Percentiles rank a stretch among this genome's conserved stretches.
phyloP scores from a whole-genome alignment of 2,329 filamentous ascomycete species.

The Pestalotiopsis sp. region DNA sequence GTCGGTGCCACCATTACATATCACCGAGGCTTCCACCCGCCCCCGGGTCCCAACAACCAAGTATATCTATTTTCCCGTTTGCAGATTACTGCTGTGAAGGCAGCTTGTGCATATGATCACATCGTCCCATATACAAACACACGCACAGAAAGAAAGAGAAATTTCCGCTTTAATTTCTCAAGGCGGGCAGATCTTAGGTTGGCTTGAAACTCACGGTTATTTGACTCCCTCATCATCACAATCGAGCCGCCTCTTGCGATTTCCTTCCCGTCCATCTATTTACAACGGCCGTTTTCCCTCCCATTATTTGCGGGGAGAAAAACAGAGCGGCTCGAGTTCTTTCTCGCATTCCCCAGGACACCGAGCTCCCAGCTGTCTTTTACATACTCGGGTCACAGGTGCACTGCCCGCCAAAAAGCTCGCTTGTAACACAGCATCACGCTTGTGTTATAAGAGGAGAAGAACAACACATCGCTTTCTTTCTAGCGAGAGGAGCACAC shows the following conservation, averaged over 20 bases:
- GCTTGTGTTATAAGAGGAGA: background rate
- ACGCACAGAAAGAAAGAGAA: background rate
- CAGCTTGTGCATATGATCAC: background rate
- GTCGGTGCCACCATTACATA: background rate
- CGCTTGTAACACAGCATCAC: background rate
- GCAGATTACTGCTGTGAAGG: background rate
- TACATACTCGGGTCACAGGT: background rate
- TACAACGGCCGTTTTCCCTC: background rate
- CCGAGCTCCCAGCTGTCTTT: background rate
- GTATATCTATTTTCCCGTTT: background rate
- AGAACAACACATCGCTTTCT: background rate
- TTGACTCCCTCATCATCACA: background rate
- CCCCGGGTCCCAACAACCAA: background rate
- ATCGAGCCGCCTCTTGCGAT: background rate
- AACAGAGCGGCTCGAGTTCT: background rate
- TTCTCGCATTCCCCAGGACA: background rate
- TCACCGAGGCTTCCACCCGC: background rate
- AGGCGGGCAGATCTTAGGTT: background rate
- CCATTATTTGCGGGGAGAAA: background rate
- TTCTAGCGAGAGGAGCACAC: background rate
- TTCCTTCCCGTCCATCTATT: background rate
- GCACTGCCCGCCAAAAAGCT: background rate
- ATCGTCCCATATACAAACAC: background rate
- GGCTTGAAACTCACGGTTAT: background rate
- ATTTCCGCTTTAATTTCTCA: background rate